Percentiles rank a stretch among this genome's conserved stretches.
Conservation (phyloP, 108 stramenopile species). For the Aurantiochytrium sp. region DNA sequence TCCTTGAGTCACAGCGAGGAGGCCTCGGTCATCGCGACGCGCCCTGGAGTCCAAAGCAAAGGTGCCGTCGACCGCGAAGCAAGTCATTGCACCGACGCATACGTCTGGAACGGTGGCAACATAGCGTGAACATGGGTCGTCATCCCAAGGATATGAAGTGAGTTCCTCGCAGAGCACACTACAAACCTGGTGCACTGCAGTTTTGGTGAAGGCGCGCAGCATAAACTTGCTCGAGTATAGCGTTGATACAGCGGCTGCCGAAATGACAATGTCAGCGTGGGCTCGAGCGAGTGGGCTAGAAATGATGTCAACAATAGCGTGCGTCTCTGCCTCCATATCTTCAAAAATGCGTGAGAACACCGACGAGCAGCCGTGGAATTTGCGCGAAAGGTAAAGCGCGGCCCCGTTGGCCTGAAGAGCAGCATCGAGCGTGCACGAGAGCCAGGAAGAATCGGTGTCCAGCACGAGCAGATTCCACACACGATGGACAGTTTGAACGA, state of each 20-base stretch:
- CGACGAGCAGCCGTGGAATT: not conserved
- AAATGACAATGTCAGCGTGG: not conserved
- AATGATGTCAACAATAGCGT: not conserved
- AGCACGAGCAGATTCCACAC: not conserved
- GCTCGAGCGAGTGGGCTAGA: not conserved
- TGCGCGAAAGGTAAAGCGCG: not conserved
- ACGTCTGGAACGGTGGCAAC: not conserved
- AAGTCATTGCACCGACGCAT: not conserved
- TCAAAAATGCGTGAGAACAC: not conserved
- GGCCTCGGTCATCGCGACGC: not conserved
- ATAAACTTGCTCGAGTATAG: not conserved
- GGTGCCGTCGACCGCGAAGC: not conserved
- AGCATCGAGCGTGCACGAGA: not conserved
- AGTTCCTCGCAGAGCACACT: not conserved
- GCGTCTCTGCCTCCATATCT: not conserved
- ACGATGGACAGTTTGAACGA: not conserved
- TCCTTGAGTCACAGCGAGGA: not conserved
- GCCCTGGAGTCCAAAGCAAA: not conserved
- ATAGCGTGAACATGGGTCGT: not conserved
- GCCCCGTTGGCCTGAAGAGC: not conserved
- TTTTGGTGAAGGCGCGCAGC: not conserved
- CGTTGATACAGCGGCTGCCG: not conserved
- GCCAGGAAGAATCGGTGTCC: not conserved
- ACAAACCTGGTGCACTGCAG: not conserved
- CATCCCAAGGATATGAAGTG: not conserved